A percentile compares a stretch with the other conserved stretches of the same genome.
phyloP scores from a whole-genome alignment of 305 asterid species.

The Rubia tinctorum region DNA sequence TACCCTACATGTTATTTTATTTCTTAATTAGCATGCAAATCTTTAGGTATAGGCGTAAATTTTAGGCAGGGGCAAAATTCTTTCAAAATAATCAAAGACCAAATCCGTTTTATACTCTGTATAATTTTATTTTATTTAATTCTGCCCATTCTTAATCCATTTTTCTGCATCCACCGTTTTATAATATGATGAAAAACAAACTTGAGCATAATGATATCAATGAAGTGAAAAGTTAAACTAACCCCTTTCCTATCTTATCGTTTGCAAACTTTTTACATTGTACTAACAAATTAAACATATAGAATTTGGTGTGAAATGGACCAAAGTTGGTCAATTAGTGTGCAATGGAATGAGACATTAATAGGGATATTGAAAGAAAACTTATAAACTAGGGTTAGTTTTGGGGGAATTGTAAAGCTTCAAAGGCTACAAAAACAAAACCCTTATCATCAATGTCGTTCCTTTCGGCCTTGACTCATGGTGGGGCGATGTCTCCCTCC shows the following conservation, averaged over 20 bases:
- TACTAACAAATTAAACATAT: not conserved
- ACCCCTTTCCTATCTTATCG: not conserved
- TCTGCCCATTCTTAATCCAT: no score
- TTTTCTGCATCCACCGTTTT: no score
- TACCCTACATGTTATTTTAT: no score
- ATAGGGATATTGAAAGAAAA: conserved; percentile 10
- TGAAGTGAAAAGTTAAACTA: conserved; percentile 4
- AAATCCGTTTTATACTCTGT: no score
- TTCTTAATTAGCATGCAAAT: no score
- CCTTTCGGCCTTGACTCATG: conserved; percentile 33
- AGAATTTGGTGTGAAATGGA: conserved; percentile 20
- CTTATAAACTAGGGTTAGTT: not conserved
- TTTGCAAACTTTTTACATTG: conserved; percentile 9
- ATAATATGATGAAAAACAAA: not conserved
- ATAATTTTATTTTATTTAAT: no score
- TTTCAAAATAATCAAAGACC: no score
- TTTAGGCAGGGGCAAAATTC: no score
- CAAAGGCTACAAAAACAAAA: conserved; percentile 10
- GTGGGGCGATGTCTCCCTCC: conserved; percentile 19
- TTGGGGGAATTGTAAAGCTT: conserved; percentile 20
- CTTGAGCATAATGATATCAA: not conserved
- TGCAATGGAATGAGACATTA: conserved; percentile 4
- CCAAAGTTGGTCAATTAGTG: conserved; percentile 22
- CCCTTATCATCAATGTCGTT: conserved; percentile 27
- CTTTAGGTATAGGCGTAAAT: no score